A percentile compares a stretch with the other conserved stretches of the same genome.
These are phyloP conservation scores for Pseudocercospora fijiensis DNA, from an alignment of 2,329 filamentous ascomycete species.

Conservation along the genomic window DNA sequence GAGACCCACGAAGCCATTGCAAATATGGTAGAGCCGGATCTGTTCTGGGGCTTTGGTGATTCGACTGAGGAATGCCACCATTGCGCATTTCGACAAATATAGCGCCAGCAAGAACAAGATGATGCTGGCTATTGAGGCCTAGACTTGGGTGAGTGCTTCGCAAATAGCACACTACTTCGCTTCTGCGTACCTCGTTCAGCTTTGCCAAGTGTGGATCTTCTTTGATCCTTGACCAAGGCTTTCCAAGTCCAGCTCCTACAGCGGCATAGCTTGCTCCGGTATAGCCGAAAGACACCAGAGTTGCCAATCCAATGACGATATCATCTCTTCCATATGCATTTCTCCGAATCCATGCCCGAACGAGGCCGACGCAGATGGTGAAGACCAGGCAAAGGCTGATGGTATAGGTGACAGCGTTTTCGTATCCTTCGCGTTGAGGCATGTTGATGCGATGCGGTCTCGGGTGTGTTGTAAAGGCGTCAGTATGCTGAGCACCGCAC, in stretches of 20 bases:
- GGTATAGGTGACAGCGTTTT: slow-evolving; percentile 32
- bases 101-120: slow-evolving; percentile 35
- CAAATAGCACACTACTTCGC: neutral
- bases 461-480: neutral
- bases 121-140: slow-evolving; percentile 33
- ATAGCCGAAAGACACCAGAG: slow-evolving; percentile 33
- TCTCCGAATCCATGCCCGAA: slow-evolving; percentile 35
- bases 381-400: slow-evolving; percentile 38
- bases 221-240: slow-evolving; percentile 27
- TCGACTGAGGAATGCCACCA: slow-evolving; percentile 36
- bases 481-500: neutral
- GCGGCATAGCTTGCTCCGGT: slow-evolving; percentile 33
- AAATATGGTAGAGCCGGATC: slow-evolving; percentile 31
- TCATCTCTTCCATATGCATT: slow-evolving; percentile 35
- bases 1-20: slow-evolving; percentile 26
- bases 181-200: slow-evolving; percentile 30
- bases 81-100: slow-evolving; percentile 37
- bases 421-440: slow-evolving; percentile 30
- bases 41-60: slow-evolving; percentile 34
- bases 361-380: slow-evolving; percentile 32
- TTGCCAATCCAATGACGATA: slow-evolving; percentile 33
- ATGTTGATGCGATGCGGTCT: slow-evolving; percentile 16
- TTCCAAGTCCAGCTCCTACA: slow-evolving; percentile 32
- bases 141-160: slow-evolving; percentile 3
- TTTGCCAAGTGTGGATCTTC: slow-evolving; percentile 20